Base-by-base conservation (phyloP, 2,329 filamentous ascomycete species). In the Verticillium tricorpus region DNA sequence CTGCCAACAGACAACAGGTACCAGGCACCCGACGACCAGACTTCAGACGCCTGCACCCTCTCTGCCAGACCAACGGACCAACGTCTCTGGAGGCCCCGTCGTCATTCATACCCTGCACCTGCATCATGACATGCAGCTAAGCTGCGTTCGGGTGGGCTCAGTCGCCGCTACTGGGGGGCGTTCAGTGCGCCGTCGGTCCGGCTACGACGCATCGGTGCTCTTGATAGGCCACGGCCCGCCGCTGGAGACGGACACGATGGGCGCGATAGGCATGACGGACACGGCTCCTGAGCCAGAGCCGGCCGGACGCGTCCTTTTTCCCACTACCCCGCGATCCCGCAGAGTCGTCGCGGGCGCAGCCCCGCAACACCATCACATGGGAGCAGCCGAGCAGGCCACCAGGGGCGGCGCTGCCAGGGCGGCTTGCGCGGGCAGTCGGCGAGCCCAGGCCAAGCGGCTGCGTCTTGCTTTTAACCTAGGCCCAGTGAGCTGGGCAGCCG, bases 71-170 rank as follows among this genome's bases (percentile, higher is more conserved):
- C n/a, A 22, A 12, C n/a, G 45, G 45, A 12, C 22, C 45, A 25
- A n/a, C 9, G n/a, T n/a, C n/a, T 12, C 5, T 40, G 37, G 37
- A 50, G 17, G 17, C 6, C 40, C 40, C 40, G 40, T 50, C 40
- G n/a, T 50, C 17, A 50, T 19, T 17, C 19, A 50, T 50, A 12
- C 40, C n/a, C 40, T 50, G 58, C 19, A 59, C 61, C 63, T 63
- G 63, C 63, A 63, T 57, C 59, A 59, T 60, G 59, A 60, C 59
- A 52, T 61, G 63, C 61, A 61, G 61, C 63, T 64, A 64, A 45
- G 55, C 61, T 63, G 28, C 57, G 25, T 45, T 34, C 7, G 57
- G 58, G 45, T 50, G 45, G 45, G 45, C 22, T 50, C 45, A 50
- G 45, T n/a, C 22, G 45, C 45, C 45, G 45, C 45, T 50, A 50